A percentile compares a stretch with the other conserved stretches of the same genome.
These are phyloP conservation scores for Pleurotus sapidus DNA, from an alignment of 768 basidiomycete genomes.

Conservation along the genomic window DNA sequence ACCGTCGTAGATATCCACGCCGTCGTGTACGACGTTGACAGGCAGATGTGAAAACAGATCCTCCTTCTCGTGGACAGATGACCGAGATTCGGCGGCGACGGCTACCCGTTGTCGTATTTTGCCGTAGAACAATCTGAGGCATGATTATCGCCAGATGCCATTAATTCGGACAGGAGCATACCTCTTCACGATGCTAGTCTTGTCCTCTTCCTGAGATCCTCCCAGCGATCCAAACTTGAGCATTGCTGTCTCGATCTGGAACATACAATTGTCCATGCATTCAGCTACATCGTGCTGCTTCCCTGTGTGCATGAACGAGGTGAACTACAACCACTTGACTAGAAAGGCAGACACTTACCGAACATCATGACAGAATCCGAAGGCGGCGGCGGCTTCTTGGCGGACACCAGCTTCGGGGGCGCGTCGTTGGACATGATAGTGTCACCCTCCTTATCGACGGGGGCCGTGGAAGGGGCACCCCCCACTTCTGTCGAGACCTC, in stretches of 20 bases:
- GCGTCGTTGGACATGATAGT: conserved; percentile 27
- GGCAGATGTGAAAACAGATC: conserved; percentile 93
- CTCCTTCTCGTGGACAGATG: conserved; percentile 78
- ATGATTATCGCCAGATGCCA: neutral
- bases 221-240: conserved; percentile 63
- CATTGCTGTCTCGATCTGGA: conserved; percentile 93
- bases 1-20: conserved; percentile 92
- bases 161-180: conserved; percentile 21
- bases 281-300: conserved; percentile 98
- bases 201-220: conserved; percentile 44
- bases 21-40: conserved; percentile 87
- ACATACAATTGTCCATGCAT: conserved; percentile 99
- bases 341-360: conserved; percentile 42
- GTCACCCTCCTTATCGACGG: conserved; percentile 27
- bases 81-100: conserved; percentile 36
- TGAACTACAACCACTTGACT: neutral
- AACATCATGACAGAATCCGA: conserved; percentile 89
- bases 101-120: conserved; percentile 63
- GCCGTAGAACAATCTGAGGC: conserved; percentile 74
- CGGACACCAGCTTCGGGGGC: conserved; percentile 9
- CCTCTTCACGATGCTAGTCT: conserved; percentile 83
- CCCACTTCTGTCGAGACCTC: conserved; percentile 20
- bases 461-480: conserved; percentile 29
- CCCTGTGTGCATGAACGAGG: conserved; percentile 40
- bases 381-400: conserved; percentile 50